Base-by-base conservation (phyloP, 495 filamentous ascomycete genomes). In the Astrothelium subdiscretum region DNA sequence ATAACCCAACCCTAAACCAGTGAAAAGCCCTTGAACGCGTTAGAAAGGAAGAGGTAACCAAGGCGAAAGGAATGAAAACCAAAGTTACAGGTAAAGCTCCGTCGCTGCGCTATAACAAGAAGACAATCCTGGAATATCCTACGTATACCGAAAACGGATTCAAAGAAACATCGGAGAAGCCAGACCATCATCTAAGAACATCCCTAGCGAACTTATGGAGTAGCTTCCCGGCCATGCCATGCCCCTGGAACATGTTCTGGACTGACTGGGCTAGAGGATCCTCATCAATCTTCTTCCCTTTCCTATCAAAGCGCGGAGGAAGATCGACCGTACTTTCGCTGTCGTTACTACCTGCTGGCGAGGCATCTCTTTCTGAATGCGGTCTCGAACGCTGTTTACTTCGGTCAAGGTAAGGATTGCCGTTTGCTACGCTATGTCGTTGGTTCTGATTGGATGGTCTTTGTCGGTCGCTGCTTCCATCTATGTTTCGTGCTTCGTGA, bases 291-390 rank as follows among this genome's bases (percentile, higher is more conserved):
- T 32, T 18, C 29, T 31, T 29, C 5, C 60, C 60, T n/a, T 57
- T 35, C 60, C 52, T 22, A 29, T 62, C 60, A 26, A 62, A 62
- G 2, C 60, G 24, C 3, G 60, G 60, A 1, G 60, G 60, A 4
- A 62, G 29, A 32, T 62, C 60, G 0, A 62, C 60, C 22, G 60
- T 62, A 2, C 29, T 35, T 0, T 43, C 32, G 38, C 38, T 59
- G 10, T 0, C 38, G 22, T 43, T 38, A 2, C 59, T 61, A 5
- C 27, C 15, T 18, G 32, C 22, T 26, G 32, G 32, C 12, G 59
- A 31, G 13, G n/a, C 13, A 5, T 51, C 59, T 38, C 32, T 61
- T 0, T 15, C 24, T 20, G 29, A 6, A 24, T 11, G 5, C 10
- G 54, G 10, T 13, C 20, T 26, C 24, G 48, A 54, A 11, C 48